Evolutionary conservation across 352 stramenopile species (phyloP).

Genomic region (Globisporangium cystogenes): DNA sequence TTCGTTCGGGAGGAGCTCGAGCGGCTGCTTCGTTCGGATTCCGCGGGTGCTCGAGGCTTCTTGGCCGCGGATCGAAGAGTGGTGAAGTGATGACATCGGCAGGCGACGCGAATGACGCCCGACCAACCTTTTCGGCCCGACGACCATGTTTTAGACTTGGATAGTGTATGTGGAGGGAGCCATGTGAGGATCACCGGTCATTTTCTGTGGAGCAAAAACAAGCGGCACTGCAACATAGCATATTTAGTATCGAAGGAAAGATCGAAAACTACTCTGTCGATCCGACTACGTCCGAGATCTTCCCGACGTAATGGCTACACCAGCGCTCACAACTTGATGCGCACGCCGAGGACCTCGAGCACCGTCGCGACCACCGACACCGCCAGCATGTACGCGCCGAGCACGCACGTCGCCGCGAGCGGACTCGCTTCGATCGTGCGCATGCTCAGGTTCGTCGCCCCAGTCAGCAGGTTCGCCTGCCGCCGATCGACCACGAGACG

Average conservation of each 20-base stretch:
- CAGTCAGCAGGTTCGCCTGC: slow-evolving; percentile 76
- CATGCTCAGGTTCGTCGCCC: slow-evolving; percentile 75
- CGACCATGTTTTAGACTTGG: not conserved
- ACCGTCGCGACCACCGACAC: slow-evolving; percentile 49
- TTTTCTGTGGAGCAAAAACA: not conserved
- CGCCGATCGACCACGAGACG: not conserved
- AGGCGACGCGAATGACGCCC: not conserved
- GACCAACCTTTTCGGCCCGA: not conserved
- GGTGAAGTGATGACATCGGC: slow-evolving; percentile 7
- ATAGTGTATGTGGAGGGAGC: not conserved
- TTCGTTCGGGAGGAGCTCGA: no score
- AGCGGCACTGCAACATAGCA: not conserved
- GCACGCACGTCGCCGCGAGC: slow-evolving; percentile 29
- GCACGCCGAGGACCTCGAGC: slow-evolving; percentile 44
- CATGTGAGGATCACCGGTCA: not conserved
- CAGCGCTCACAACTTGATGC: slow-evolving; percentile 57
- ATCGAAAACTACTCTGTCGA: not conserved
- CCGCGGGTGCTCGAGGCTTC: slow-evolving; percentile 5
- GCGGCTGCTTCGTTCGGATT: no score
- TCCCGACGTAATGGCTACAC: not conserved
- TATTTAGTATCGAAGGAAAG: not conserved
- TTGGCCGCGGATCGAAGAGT: not conserved
- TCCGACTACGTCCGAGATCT: not conserved
- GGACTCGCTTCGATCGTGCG: slow-evolving; percentile 64
- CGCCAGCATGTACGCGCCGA: slow-evolving; percentile 59